Conservation (phyloP, 371 early-diverging fungal genomes). For the Mortierella sp. region DNA sequence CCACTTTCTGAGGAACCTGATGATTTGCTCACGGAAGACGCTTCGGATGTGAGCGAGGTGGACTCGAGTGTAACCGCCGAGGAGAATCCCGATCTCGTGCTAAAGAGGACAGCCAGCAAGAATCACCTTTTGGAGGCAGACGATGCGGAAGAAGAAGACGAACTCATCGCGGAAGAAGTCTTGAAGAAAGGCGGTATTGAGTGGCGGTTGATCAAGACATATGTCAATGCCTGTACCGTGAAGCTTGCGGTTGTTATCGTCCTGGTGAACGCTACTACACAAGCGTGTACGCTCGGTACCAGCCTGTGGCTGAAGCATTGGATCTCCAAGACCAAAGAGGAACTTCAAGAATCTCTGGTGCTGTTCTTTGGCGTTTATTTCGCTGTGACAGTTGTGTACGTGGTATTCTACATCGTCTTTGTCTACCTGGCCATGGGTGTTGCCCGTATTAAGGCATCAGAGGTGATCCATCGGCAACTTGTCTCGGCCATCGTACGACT, state of each 20-base stretch:
- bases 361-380: slow-evolving; percentile 48
- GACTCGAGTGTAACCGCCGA: slow-evolving; percentile 7
- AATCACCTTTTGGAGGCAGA: no score
- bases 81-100: no score
- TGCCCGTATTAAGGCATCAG: slow-evolving; percentile 44
- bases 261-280: slow-evolving; percentile 8
- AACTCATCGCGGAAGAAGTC: slow-evolving; percentile 68
- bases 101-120: no score
- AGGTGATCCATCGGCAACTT: slow-evolving; percentile 51
- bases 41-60: slow-evolving; percentile 31
- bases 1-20: background rate
- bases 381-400: slow-evolving; percentile 22
- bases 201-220: slow-evolving; percentile 63
- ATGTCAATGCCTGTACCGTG: slow-evolving; percentile 69
- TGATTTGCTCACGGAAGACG: slow-evolving; percentile 26
- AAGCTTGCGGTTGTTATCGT: slow-evolving; percentile 51
- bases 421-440: slow-evolving; percentile 39
- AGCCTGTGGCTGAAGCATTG: slow-evolving; percentile 74
- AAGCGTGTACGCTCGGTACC: slow-evolving; percentile 22
- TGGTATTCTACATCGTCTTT: slow-evolving; percentile 35
- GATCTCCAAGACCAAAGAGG: slow-evolving; percentile 29
- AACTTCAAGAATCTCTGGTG: slow-evolving; percentile 5
- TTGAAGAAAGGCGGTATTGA: slow-evolving; percentile 70
- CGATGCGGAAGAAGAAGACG: slow-evolving; percentile 50
- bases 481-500: slow-evolving; percentile 58